These are phyloP conservation scores for Amanita molliuscula DNA, from an alignment of 768 basidiomycete genomes.

Conservation along the genomic window DNA sequence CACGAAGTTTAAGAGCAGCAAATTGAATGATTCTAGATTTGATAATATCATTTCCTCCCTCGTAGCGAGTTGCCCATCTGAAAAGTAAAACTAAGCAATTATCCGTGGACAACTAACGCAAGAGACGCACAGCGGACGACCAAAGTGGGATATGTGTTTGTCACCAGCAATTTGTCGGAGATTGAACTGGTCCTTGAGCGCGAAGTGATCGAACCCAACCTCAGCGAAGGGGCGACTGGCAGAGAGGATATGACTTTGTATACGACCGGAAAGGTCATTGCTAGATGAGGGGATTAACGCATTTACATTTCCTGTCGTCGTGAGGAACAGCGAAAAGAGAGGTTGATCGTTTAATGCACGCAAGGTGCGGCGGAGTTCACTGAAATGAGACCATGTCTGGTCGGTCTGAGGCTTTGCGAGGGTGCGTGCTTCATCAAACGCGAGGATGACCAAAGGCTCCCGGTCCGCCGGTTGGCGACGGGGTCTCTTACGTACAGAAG, in stretches of 20 bases:
- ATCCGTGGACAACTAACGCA: not conserved
- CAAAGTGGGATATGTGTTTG: conserved; percentile 2
- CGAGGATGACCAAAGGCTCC: conserved; percentile 1
- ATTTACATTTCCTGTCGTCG: not conserved
- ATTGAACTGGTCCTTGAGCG: not conserved
- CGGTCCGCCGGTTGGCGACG: not conserved
- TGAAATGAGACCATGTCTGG: not conserved
- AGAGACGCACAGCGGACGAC: conserved; percentile 1
- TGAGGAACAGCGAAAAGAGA: conserved; percentile 1
- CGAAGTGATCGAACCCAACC: conserved; percentile 1
- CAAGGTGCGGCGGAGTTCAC: conserved; percentile 1
- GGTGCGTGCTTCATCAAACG: conserved; percentile 1
- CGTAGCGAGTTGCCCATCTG: conserved; percentile 2
- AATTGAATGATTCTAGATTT: conserved; percentile 1
- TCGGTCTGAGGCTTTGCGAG: not conserved
- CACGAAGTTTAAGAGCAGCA: not conserved
- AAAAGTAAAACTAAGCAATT: not conserved
- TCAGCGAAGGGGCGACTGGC: not conserved
- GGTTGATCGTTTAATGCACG: not conserved
- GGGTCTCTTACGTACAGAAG: no score
- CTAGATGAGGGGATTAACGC: not conserved
- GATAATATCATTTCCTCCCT: not conserved
- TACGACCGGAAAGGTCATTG: not conserved
- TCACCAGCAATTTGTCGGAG: not conserved
- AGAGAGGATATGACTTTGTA: not conserved